Base-by-base conservation (phyloP, 495 filamentous ascomycete genomes). In the Aspergillus funiculosus region DNA sequence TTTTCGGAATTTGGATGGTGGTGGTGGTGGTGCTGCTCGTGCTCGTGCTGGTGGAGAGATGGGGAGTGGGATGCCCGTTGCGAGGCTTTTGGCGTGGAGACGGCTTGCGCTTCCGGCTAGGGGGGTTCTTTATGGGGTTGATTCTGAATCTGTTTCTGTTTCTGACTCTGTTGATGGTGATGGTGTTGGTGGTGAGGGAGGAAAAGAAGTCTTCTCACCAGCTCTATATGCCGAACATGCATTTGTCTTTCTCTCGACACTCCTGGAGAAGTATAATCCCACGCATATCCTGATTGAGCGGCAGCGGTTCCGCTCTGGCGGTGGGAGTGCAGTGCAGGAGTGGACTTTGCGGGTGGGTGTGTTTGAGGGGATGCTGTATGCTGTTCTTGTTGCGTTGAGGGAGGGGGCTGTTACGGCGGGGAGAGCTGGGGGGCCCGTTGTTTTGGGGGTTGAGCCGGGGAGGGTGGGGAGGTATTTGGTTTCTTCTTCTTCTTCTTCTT, bases 301-400 rank as follows among this genome's bases (percentile, higher is more conserved):
- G 3, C 91, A 97, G 59, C 85, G 91, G 1, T 94, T 84, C 64
- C 85, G 92, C 19, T 82, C 81, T 8, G 71, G 68, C 13, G 78
- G 86, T 22, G 72, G 62, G 0, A 52, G 75, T 0, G 74, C 79
- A 5, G 77, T 97, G 2, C 77, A 81, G 26, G 87, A 97, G 63
- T 96, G 91, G 92, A 94, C 89, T 14, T 49, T 95, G 24, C 74
- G 89, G 2, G 90, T 96, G 3, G 94, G 94, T 50, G 85, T 88
- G 59, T 77, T 97, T 15, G 91, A 97, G 63, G 77, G 80, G 0
- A 95, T 95, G 83, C 61, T 96, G 1, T 83, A 92, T 66, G 86
- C 85, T 19, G 72, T 83, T n/a, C 61, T 95, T 6, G 64, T 73
- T 20, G 75, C 82, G 11, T 55, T 88, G 39, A 59, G 61, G 21